Percentiles rank a stretch among this genome's conserved stretches.
Conservation (phyloP, 371 early-diverging fungal species). For the Lichtheimia hyalospora region DNA sequence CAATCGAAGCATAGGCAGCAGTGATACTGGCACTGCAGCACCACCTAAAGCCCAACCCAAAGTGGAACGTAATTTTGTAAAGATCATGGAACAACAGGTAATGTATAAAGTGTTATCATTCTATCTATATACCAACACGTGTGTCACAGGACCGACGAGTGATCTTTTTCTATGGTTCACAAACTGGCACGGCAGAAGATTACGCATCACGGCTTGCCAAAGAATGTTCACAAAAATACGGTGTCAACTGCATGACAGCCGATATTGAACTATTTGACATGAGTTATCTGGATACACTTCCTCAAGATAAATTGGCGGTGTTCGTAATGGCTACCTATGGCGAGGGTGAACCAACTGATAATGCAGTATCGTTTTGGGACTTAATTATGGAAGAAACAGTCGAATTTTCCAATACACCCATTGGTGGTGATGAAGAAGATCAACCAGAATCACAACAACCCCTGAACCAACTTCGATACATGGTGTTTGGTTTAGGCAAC, state of each 20-base stretch:
- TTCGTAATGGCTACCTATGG: slow-evolving; percentile 92
- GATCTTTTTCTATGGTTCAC: slow-evolving; percentile 90
- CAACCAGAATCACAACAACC: slow-evolving; percentile 44
- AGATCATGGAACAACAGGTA: slow-evolving; percentile 62
- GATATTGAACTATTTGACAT: slow-evolving; percentile 90
- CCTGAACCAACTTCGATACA: slow-evolving; percentile 66
- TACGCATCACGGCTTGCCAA: slow-evolving; percentile 86
- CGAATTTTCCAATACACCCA: slow-evolving; percentile 61
- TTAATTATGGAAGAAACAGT: slow-evolving; percentile 67
- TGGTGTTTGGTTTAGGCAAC: slow-evolving; percentile 95
- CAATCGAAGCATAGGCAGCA: background rate
- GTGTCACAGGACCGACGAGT: slow-evolving; percentile 58
- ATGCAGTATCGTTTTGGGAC: slow-evolving; percentile 88
- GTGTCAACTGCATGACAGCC: slow-evolving; percentile 73
- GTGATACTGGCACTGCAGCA: slow-evolving; percentile 1
- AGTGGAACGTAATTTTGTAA: slow-evolving; percentile 60
- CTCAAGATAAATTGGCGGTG: slow-evolving; percentile 63
- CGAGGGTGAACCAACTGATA: slow-evolving; percentile 93
- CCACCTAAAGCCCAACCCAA: slow-evolving; percentile 7
- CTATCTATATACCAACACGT: background rate
- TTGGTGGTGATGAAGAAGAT: too few relatives aligned
- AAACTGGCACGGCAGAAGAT: slow-evolving; percentile 97
- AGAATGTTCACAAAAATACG: slow-evolving; percentile 75
- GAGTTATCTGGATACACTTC: slow-evolving; percentile 68
- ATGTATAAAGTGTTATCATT: slow-evolving; percentile 2